Conservation (phyloP, 2,329 filamentous ascomycete genomes). For the Madurella fahalii region DNA sequence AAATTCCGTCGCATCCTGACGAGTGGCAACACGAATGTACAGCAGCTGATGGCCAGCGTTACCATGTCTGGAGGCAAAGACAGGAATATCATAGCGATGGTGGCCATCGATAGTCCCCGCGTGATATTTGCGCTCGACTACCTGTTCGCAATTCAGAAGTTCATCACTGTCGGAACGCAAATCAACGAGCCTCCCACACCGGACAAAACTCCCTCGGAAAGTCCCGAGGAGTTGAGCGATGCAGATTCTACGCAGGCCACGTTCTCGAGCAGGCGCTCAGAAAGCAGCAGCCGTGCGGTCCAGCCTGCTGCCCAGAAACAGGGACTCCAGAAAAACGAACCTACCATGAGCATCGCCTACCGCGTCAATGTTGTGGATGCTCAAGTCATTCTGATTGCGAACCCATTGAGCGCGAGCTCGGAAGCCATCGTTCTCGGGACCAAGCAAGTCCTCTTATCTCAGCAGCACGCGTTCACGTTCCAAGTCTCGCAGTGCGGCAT, state of each 20-base stretch:
- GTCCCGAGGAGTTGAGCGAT: constrained; percentile 53
- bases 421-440: constrained; percentile 95
- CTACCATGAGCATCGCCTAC: constrained; percentile 74
- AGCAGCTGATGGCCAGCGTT: constrained; percentile 97
- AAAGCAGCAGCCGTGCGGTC: constrained; percentile 22
- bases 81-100: constrained; percentile 78
- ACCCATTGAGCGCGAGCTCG: constrained; percentile 81
- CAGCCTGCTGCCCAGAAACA: constrained; percentile 2
- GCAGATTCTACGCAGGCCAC: constrained; percentile 53
- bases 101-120: constrained; percentile 90
- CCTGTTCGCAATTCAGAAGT: constrained; percentile 81
- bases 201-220: constrained; percentile 52
- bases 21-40: constrained; percentile 86
- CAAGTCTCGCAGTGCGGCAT: constrained; percentile 94
- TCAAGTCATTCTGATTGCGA: constrained; percentile 93
- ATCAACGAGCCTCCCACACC: constrained; percentile 56
- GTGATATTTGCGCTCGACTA: constrained; percentile 97
- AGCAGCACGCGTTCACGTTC: constrained; percentile 89
- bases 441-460: constrained; percentile 86
- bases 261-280: constrained; percentile 37
- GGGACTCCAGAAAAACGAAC: constrained; percentile 30
- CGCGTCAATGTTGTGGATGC: constrained; percentile 93
- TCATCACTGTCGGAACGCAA: constrained; percentile 68
- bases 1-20: constrained; percentile 99
- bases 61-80: constrained; percentile 86